Base-by-base conservation (phyloP, 306 rosid genomes). In the Datisca glomerata region DNA sequence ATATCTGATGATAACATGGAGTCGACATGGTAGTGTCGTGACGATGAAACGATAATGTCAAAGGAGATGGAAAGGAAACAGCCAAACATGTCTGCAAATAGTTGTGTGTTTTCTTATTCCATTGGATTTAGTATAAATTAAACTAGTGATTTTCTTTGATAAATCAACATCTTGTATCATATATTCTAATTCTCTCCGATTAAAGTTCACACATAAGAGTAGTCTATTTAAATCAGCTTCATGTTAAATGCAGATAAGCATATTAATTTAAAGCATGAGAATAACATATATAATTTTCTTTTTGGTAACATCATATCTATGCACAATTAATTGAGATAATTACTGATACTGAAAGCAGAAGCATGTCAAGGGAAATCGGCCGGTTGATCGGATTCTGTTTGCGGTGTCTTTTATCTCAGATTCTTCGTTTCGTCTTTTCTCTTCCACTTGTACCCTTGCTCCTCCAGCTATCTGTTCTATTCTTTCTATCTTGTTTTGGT, bases 291-390 rank as follows among this genome's bases (percentile, higher is more conserved):
- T n/a, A n/a, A n/a, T n/a, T n/a, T n/a, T n/a, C n/a, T n/a, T n/a
- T n/a, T n/a, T n/a, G n/a, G n/a, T n/a, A n/a, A n/a, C n/a, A n/a
- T n/a, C n/a, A n/a, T n/a, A n/a, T n/a, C n/a, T 28, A 28, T 28
- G 33, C 1, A 31, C 36, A 31, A 31, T 8, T 31, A n/a, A n/a
- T n/a, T n/a, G n/a, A n/a, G 36, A 31, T 8, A 46, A 45, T 53
- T 61, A 79, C 22, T 51, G 55, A 59, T 53, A 75, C 24, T 45
- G 57, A 84, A 78, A 70, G 67, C 86, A 78, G 57, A 68, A 73
- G 55, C 69, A 81, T 57, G 58, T 65, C 23, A 49, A 45, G 8
- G 75, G 76, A 47, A 55, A 67, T 29, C 49, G 51, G 33, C 74
- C 75, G 7, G 68, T 60, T 43, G 72, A 52, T 38, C 55, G 20